Conservation (phyloP, 305 asterid species). For the Fraxinus paxiana region DNA sequence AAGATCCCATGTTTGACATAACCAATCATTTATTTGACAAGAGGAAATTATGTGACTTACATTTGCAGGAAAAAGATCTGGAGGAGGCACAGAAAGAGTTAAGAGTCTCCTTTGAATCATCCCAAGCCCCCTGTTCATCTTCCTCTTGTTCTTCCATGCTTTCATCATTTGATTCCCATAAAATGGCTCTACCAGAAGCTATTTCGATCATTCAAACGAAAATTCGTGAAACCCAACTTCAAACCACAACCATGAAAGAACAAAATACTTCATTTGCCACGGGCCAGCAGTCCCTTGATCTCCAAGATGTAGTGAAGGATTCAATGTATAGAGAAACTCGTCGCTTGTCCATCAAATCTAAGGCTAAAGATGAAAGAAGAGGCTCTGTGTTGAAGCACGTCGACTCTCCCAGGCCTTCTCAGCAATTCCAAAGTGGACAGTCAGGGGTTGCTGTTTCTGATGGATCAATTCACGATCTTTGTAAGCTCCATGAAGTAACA, state of each 20-base stretch:
- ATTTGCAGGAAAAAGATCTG: constrained; percentile 50
- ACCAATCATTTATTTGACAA: neutral
- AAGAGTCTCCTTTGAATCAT: constrained; percentile 42
- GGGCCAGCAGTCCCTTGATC: constrained; percentile 43
- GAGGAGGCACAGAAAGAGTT: constrained; percentile 43
- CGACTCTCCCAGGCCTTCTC: constrained; percentile 83
- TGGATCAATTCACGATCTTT: constrained; percentile 37
- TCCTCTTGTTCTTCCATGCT: constrained; percentile 59
- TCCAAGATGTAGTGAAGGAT: constrained; percentile 69
- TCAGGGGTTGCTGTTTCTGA: constrained; percentile 32
- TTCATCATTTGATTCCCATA: constrained; percentile 52
- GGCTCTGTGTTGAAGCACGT: constrained; percentile 62
- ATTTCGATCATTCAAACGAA: constrained; percentile 26
- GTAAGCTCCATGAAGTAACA: constrained; percentile 33
- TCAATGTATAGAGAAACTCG: constrained; percentile 81
- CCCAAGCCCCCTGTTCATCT: constrained; percentile 55
- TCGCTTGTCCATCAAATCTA: constrained; percentile 51
- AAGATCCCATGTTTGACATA: neutral
- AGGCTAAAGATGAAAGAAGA: constrained; percentile 42
- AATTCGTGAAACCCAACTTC: constrained; percentile 32
- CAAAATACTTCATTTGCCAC: constrained; percentile 22
- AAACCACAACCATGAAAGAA: constrained; percentile 29
- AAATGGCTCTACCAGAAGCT: constrained; percentile 41
- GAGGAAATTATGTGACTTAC: constrained; percentile 20
- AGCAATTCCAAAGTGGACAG: constrained; percentile 36